These are phyloP conservation scores for Leccinum subspadiceum DNA, from an alignment of 1,284 basidiomycete species.

Conservation along the genomic window DNA sequence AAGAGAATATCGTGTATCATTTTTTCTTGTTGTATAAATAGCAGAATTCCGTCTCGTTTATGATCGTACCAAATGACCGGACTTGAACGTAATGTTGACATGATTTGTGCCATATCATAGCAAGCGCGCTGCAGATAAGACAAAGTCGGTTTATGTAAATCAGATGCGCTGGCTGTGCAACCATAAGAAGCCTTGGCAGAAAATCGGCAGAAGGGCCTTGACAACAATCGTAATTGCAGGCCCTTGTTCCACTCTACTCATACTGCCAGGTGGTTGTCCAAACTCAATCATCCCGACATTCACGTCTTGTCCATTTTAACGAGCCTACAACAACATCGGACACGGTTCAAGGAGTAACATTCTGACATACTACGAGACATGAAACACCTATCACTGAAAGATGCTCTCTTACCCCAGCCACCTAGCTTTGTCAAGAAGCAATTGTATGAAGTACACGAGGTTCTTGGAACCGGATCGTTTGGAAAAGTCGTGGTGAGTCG, in stretches of 20 bases:
- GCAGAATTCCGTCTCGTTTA: not conserved
- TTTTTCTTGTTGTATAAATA: conserved; percentile 10
- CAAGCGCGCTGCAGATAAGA: not conserved
- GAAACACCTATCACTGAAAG: conserved; percentile 40
- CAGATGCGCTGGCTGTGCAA: conserved; percentile 15
- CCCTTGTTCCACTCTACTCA: not conserved
- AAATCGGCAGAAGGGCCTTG: not conserved
- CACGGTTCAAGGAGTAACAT: not conserved
- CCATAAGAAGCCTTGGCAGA: not conserved
- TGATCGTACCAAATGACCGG: not conserved
- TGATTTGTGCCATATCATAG: not conserved
- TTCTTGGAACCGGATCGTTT: conserved; percentile 80
- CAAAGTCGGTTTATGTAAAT: not conserved
- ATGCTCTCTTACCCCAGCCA: conserved; percentile 72
- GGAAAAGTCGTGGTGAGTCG: conserved; percentile 79
- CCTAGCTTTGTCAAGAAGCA: conserved; percentile 84
- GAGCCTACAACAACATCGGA: not conserved
- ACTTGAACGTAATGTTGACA: not conserved
- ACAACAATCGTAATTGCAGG: not conserved
- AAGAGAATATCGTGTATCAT: not conserved
- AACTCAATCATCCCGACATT: not conserved
- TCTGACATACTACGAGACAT: conserved; percentile 8
- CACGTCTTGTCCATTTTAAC: not conserved
- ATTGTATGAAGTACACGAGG: conserved; percentile 68
- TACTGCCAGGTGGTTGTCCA: not conserved